Evolutionary conservation across 805 yeast genomes (phyloP).

Genomic region (Wilhelminamyces savonicus): DNA sequence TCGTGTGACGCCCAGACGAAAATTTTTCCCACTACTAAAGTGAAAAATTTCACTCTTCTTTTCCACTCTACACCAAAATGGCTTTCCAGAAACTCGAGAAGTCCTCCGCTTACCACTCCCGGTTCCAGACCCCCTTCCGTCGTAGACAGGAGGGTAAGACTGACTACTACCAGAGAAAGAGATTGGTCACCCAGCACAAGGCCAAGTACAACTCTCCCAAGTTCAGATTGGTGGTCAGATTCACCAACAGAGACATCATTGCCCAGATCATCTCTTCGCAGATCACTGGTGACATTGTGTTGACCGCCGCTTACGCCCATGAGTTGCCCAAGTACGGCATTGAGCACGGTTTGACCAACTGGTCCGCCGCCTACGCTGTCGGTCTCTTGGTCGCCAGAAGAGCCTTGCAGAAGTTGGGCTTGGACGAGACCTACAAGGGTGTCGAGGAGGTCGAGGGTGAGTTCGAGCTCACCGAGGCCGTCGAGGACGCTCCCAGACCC

Average conservation of each 20-base stretch:
- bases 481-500: conserved; percentile 99
- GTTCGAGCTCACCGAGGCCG: conserved; percentile 97
- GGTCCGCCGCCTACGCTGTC: conserved; percentile 99
- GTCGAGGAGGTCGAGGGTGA: conserved; percentile 99
- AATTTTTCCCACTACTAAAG: too few species aligned
- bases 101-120: conserved; percentile 94
- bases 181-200: conserved; percentile 99
- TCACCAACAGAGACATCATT: conserved; percentile 99
- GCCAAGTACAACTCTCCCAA: conserved; percentile 99
- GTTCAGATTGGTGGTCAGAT: conserved; percentile 98
- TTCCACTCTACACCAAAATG: conserved; percentile 55
- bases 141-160: conserved; percentile 99
- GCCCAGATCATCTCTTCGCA: conserved; percentile 96
- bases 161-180: conserved; percentile 99
- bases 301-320: conserved; percentile 97
- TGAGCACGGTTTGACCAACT: conserved; percentile 97
- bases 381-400: conserved; percentile 99
- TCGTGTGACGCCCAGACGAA: too few species aligned
- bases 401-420: conserved; percentile 94
- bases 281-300: conserved; percentile 93
- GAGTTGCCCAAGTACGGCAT: conserved; percentile 98
- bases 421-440: conserved; percentile 97
- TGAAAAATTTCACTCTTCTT: too few species aligned
- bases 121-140: conserved; percentile 99
- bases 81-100: conserved; percentile 67